Percentiles rank a stretch among this genome's conserved stretches.
These are phyloP conservation scores for Jaminaea rosea DNA, from an alignment of 1,284 basidiomycete genomes.

Conservation along the genomic window DNA sequence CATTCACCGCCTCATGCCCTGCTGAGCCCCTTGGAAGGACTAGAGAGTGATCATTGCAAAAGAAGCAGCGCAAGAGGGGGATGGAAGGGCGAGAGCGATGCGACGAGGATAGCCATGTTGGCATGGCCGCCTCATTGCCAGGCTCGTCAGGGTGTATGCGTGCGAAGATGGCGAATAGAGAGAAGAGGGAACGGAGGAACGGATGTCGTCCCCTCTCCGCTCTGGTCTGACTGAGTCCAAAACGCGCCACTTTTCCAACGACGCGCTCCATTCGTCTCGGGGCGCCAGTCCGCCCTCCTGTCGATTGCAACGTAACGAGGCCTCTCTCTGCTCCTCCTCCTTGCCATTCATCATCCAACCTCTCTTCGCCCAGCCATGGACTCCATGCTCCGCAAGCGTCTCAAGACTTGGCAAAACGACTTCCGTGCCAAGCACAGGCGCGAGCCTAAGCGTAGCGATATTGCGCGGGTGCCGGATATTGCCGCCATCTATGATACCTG, in stretches of 20 bases:
- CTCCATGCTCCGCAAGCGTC: not conserved
- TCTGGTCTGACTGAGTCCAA: no score
- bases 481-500: constrained; percentile 32
- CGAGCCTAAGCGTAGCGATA: constrained; percentile 33
- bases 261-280: not conserved
- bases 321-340: not conserved
- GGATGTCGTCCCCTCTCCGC: no score
- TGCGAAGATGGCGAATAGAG: no score
- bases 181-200: not conserved
- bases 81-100: no score
- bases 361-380: not conserved
- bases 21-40: no score
- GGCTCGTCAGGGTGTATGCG: no score
- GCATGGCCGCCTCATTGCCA: no score
- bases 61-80: no score
- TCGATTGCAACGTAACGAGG: not conserved
- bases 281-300: not conserved
- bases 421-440: constrained; percentile 17
- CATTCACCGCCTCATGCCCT: no score
- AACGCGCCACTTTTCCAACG: no score
- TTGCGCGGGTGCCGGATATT: constrained; percentile 22
- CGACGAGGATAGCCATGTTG: no score
- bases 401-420: not conserved
- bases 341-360: not conserved
- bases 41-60: no score